These are phyloP conservation scores for Glycine latifolia DNA, from an alignment of 306 rosid species.

Conservation along the genomic window DNA sequence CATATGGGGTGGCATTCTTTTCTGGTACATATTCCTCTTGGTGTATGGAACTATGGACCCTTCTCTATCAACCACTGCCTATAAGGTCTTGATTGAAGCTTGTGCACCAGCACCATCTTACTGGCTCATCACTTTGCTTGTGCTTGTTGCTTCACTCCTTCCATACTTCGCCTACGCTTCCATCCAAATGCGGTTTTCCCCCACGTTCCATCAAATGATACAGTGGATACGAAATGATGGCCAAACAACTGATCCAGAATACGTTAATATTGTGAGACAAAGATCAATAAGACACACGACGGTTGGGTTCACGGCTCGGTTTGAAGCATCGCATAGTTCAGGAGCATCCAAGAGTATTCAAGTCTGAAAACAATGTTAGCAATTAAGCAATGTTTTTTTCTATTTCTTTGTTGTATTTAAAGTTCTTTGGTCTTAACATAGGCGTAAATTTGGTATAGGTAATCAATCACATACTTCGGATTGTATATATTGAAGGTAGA, in stretches of 20 bases:
- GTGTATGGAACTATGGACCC: constrained; percentile 85
- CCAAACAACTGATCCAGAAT: constrained; percentile 67
- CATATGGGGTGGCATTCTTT: constrained; percentile 84
- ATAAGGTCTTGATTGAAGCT: constrained; percentile 80
- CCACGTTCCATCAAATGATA: constrained; percentile 85
- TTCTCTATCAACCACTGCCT: constrained; percentile 75
- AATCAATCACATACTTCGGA: constrained; percentile 21
- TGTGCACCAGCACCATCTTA: constrained; percentile 83
- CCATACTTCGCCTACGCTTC: constrained; percentile 75
- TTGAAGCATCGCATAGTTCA: constrained; percentile 52
- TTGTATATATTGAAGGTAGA: constrained; percentile 48
- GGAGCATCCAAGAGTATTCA: constrained; percentile 39
- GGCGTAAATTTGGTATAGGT: constrained; percentile 44
- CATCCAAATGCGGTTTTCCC: constrained; percentile 82
- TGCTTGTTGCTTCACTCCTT: constrained; percentile 62
- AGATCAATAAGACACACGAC: constrained; percentile 69
- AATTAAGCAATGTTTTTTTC: not conserved
- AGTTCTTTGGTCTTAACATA: not conserved
- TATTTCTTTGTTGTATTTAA: constrained; percentile 10
- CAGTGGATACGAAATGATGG: constrained; percentile 81
- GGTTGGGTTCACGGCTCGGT: constrained; percentile 89
- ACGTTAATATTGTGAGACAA: constrained; percentile 70
- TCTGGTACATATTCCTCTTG: constrained; percentile 83
- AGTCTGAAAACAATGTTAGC: constrained; percentile 32
- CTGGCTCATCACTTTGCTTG: constrained; percentile 80